These are phyloP conservation scores for Synchytrium microbalum DNA, from an alignment of 371 early-diverging fungal species.

Conservation along the genomic window DNA sequence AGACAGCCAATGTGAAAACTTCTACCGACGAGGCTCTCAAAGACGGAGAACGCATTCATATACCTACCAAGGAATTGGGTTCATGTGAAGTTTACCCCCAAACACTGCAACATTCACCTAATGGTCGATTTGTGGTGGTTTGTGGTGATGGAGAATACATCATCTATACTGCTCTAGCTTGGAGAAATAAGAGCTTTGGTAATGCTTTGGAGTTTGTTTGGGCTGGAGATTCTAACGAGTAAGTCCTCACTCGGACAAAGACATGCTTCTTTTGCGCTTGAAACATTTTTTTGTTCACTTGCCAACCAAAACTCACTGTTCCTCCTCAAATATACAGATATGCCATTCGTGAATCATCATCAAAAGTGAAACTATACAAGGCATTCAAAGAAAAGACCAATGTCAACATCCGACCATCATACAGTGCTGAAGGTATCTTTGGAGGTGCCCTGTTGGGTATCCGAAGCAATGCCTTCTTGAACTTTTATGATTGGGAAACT, in stretches of 20 bases:
- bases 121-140: constrained; percentile 95
- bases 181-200: constrained; percentile 98
- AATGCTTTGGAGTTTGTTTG: constrained; percentile 92
- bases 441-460: constrained; percentile 91
- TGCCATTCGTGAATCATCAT: constrained; percentile 86
- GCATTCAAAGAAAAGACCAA: constrained; percentile 79
- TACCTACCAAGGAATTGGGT: constrained; percentile 90
- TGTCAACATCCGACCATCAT: constrained; percentile 57
- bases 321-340: constrained; percentile 39
- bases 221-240: constrained; percentile 89
- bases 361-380: constrained; percentile 80
- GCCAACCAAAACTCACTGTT: background rate
- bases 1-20: constrained; percentile 86
- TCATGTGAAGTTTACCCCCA: constrained; percentile 96
- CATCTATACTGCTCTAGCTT: constrained; percentile 97
- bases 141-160: constrained; percentile 98
- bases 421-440: constrained; percentile 85
- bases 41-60: constrained; percentile 86
- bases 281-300: constrained; percentile 2
- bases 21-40: constrained; percentile 51
- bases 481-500: constrained; percentile 95
- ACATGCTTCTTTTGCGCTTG: background rate
- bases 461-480: constrained; percentile 70
- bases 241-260: background rate
- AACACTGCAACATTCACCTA: constrained; percentile 92